Base-by-base conservation (phyloP, 2,329 filamentous ascomycete genomes). In the Fusarium sp. region DNA sequence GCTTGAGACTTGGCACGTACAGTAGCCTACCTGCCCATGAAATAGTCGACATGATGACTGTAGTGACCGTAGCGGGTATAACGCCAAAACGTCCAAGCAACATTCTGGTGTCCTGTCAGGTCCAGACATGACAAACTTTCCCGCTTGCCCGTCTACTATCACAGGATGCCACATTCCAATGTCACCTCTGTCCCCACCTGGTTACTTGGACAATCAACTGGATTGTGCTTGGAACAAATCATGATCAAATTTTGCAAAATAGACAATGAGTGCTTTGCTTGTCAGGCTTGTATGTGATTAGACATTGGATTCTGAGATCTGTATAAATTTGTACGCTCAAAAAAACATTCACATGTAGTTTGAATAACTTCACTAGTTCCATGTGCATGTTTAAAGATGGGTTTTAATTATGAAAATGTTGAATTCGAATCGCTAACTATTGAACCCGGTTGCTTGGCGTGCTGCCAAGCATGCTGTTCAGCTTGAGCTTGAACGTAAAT, bases 101-200 rank as follows among this genome's bases (percentile, higher is more conserved):
- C 28, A 14, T 7, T 32, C 3, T 32, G 28, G 28, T 19, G 42
- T 47, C 28, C 47, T 38, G 50, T 28, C 48, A 40, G 36, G 26
- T 47, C 30, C 15, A n/a, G 34, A 10, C 34, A 36, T 3, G 34
- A 36, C 34, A 36, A 36, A 17, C 34, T 36, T 19, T n/a, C 8
- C 17, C 34, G 34, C 34, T n/a, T 36, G 34, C 34, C n/a, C 4
- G 34, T 17, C 34, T n/a, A 39, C 34, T 34, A 46, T 30, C 24
- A 39, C 21, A 36, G 17, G 38, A 49, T 62, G 48, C 48, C 38
- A 61, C 59, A 62, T 62, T 62, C 44, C 56, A 62, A 36, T 44
- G 44, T 23, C 47, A 36, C 19, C 34, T 30, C 19, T 12, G 2
- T 21, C 52, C 23, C 36, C 36, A 49, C 24, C 48, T 30, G 9